These are phyloP conservation scores for Sordariomycetes sp. DNA, from an alignment of 2,329 filamentous ascomycete genomes.

Conservation along the genomic window DNA sequence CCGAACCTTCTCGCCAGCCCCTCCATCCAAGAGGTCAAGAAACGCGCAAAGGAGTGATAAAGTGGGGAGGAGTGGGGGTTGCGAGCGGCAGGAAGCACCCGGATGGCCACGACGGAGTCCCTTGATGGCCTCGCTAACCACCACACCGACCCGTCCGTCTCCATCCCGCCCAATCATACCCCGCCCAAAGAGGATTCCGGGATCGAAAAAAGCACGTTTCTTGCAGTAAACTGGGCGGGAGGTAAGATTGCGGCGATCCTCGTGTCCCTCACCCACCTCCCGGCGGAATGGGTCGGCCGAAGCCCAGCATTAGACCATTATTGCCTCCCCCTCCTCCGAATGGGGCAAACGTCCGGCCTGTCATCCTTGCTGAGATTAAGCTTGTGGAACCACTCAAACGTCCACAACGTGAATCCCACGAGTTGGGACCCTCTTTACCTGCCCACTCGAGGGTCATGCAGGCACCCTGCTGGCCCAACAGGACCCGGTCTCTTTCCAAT, in stretches of 20 bases:
- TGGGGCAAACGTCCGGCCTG: background rate
- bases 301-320: background rate
- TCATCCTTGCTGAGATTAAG: background rate
- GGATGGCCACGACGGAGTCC: constrained; percentile 1
- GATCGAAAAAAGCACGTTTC: background rate
- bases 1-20: background rate
- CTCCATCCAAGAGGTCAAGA: background rate
- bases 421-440: background rate
- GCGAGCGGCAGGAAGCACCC: background rate
- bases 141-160: background rate
- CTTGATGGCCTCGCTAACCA: constrained; percentile 3
- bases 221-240: background rate
- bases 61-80: background rate
- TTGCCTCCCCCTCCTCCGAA: background rate
- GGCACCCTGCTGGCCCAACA: background rate
- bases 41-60: background rate
- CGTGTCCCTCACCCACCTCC: background rate
- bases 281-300: background rate
- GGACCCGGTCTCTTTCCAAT: background rate
- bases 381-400: background rate
- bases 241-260: background rate
- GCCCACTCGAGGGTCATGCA: background rate
- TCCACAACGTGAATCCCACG: background rate
- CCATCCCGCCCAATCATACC: background rate
- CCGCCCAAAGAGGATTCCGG: background rate